Conservation (phyloP, 2,329 filamentous ascomycete species). For the Stemphylium vesicarium region DNA sequence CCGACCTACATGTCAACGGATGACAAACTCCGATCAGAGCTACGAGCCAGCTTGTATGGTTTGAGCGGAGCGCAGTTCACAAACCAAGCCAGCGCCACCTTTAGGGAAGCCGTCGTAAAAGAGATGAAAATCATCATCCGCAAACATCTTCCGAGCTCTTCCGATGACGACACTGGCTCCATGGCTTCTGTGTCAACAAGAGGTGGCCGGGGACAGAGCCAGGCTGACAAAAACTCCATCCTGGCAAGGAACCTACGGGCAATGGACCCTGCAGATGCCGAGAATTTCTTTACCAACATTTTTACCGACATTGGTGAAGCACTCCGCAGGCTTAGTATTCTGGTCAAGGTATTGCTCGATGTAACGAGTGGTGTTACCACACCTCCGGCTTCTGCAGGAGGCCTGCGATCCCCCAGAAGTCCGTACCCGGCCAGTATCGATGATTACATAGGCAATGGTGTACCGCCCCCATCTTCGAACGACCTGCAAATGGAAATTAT, state of each 20-base stretch:
- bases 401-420: slow-evolving; percentile 57
- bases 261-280: slow-evolving; percentile 82
- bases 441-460: slow-evolving; percentile 41
- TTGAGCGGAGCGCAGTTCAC: slow-evolving; percentile 83
- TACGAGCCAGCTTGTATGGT: slow-evolving; percentile 75
- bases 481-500: slow-evolving; percentile 74
- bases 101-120: slow-evolving; percentile 80
- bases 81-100: slow-evolving; percentile 79
- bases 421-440: slow-evolving; percentile 53
- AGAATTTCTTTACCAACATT: slow-evolving; percentile 79
- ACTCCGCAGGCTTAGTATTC: slow-evolving; percentile 81
- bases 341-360: slow-evolving; percentile 93
- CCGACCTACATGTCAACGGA: slow-evolving; percentile 81
- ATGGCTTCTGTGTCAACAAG: slow-evolving; percentile 84
- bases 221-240: slow-evolving; percentile 88
- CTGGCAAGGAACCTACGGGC: slow-evolving; percentile 86
- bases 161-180: slow-evolving; percentile 90
- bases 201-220: slow-evolving; percentile 68
- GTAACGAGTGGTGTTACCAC: slow-evolving; percentile 77
- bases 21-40: slow-evolving; percentile 70
- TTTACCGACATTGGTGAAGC: slow-evolving; percentile 90
- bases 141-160: slow-evolving; percentile 85
- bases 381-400: slow-evolving; percentile 48
- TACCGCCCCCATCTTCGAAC: slow-evolving; percentile 23
- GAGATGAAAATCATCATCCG: slow-evolving; percentile 88